These are phyloP conservation scores for Lentinus tigrinus DNA, from an alignment of 768 basidiomycete species.

Conservation along the genomic window DNA sequence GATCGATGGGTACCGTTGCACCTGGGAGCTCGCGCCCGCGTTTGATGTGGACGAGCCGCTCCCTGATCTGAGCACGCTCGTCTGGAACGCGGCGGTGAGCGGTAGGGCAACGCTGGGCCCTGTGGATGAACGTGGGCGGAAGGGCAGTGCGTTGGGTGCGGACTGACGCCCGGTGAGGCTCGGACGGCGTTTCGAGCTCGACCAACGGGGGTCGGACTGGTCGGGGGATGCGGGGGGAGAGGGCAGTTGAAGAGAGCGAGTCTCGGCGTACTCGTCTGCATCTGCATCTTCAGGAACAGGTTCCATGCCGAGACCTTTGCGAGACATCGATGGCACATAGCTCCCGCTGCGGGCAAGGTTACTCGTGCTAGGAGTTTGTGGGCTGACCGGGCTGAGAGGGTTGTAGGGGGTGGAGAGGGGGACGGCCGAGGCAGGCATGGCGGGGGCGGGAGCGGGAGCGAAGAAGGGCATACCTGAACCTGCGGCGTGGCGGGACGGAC, in stretches of 20 bases:
- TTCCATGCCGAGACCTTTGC: conserved; percentile 17
- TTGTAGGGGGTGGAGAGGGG: background rate
- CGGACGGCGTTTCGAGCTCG: conserved; percentile 19
- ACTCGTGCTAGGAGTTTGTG: background rate
- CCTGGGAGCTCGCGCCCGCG: background rate
- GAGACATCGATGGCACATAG: background rate
- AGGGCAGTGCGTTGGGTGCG: conserved; percentile 20
- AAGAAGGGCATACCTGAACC: conserved; percentile 4
- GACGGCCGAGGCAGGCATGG: background rate
- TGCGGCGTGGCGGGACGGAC: background rate
- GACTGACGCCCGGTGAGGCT: conserved; percentile 16
- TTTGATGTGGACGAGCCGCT: background rate
- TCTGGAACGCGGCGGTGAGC: conserved; percentile 24
- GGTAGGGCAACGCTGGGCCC: conserved; percentile 12
- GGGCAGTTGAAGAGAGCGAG: conserved; percentile 25
- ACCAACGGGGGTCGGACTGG: conserved; percentile 14
- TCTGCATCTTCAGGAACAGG: conserved; percentile 22
- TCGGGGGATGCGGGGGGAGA: conserved; percentile 30
- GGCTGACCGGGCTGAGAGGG: conserved; percentile 6
- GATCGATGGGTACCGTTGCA: conserved; percentile 22
- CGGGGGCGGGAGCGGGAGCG: background rate
- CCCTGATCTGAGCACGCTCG: conserved; percentile 19
- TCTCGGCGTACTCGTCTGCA: conserved; percentile 14
- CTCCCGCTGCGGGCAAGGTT: background rate
- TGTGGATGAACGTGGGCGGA: conserved; percentile 23